Evolutionary conservation across 176 grass and related monocot genomes (phyloP).

Genomic region (Juncus effusus): DNA sequence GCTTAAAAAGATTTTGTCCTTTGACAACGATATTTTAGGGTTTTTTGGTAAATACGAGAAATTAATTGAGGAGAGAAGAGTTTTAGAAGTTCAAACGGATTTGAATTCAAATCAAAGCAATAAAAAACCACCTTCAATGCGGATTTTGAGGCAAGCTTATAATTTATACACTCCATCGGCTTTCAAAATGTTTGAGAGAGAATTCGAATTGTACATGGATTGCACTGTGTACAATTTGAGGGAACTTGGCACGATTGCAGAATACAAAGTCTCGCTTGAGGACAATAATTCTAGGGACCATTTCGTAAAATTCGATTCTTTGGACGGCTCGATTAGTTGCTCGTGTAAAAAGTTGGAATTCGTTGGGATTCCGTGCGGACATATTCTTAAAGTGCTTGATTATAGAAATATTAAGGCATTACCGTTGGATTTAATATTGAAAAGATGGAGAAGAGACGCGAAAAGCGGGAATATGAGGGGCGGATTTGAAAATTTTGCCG

Average conservation of each 20-base stretch:
- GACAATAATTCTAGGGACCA: conserved; percentile 56
- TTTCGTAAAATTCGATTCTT: conserved; percentile 80
- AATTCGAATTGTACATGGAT: conserved; percentile 98
- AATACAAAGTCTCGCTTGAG: conserved; percentile 59
- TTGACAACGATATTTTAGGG: conserved; percentile 49
- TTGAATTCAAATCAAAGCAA: conserved; percentile 45
- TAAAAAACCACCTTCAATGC: conserved; percentile 81
- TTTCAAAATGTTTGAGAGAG: conserved; percentile 94
- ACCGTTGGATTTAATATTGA: conserved; percentile 66
- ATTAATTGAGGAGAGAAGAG: conserved; percentile 52
- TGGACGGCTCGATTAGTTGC: conserved; percentile 54
- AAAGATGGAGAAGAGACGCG: conserved; percentile 86
- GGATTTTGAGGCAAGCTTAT: conserved; percentile 76
- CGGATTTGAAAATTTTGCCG: conserved; percentile 38
- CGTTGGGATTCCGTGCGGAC: conserved; percentile 73
- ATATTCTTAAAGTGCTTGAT: conserved; percentile 88
- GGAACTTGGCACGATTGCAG: conserved; percentile 55
- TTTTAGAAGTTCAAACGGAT: conserved; percentile 64
- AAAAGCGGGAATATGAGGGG: conserved; percentile 42
- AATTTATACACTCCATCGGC: conserved; percentile 81
- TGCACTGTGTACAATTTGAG: conserved; percentile 74
- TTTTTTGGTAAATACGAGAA: conserved; percentile 75
- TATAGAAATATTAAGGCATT: conserved; percentile 86
- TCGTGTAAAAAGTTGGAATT: conserved; percentile 84
- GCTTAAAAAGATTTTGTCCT: conserved; percentile 59